Evolutionary conservation across 345 rosid species (phyloP).

Genomic region (Iberis pinnata): DNA sequence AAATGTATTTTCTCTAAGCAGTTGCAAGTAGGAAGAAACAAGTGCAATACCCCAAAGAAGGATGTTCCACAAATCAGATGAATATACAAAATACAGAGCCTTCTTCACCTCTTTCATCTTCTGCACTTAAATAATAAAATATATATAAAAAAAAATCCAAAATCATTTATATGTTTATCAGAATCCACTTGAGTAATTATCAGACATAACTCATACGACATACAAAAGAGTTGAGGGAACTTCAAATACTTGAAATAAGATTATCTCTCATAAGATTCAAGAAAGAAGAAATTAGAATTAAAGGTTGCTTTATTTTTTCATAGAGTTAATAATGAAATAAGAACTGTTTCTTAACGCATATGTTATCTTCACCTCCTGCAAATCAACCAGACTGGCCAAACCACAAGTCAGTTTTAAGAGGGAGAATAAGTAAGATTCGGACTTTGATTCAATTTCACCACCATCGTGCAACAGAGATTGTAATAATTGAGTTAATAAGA

Average conservation of each 20-base stretch:
- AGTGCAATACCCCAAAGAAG: constrained; percentile 51
- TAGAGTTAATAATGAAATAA: neutral
- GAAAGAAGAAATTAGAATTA: neutral
- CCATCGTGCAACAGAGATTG: too few relatives aligned
- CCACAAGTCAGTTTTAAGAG: too few relatives aligned
- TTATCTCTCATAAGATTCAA: neutral
- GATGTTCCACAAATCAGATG: constrained; percentile 60
- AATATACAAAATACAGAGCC: constrained; percentile 37
- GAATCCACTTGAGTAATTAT: neutral
- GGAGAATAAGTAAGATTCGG: too few relatives aligned
- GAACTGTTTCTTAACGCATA: constrained; percentile 2
- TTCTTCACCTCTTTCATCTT: constrained; percentile 34
- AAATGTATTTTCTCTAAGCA: constrained; percentile 37
- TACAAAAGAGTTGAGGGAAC: too few relatives aligned
- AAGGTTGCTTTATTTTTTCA: neutral
- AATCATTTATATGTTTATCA: neutral
- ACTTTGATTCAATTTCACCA: too few relatives aligned
- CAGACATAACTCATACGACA: too few relatives aligned
- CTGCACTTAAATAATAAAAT: too few relatives aligned
- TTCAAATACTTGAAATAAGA: neutral
- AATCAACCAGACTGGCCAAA: neutral
- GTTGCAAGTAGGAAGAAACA: constrained; percentile 42
- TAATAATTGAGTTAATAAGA: too few relatives aligned
- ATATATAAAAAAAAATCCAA: neutral
- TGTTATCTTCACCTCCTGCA: neutral